Percentiles rank a stretch among this genome's conserved stretches.
Conservation (phyloP, 2,329 filamentous ascomycete species). For the Atkinsonella texensis region DNA sequence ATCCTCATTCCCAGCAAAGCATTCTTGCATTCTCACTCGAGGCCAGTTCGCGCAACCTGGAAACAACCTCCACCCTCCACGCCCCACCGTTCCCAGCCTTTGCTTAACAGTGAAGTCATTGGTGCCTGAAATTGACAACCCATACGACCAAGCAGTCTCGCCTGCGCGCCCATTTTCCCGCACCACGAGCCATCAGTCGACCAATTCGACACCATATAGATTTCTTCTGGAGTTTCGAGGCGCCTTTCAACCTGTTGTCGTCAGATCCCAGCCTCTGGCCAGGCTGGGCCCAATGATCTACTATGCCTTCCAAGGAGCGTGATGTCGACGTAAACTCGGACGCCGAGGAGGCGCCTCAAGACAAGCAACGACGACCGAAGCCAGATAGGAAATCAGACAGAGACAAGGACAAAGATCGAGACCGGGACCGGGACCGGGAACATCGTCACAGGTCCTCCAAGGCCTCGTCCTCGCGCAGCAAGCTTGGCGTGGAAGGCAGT, state of each 20-base stretch:
- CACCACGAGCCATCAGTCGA: neutral
- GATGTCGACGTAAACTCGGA: conserved; percentile 25
- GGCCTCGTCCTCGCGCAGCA: conserved; percentile 30
- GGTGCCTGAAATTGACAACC: neutral
- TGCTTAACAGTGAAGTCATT: conserved; percentile 2
- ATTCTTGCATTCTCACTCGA: neutral
- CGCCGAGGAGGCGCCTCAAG: conserved; percentile 25
- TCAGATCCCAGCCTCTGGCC: neutral
- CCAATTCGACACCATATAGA: neutral
- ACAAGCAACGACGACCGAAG: conserved; percentile 27
- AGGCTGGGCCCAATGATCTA: conserved; percentile 16
- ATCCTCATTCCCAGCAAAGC: neutral
- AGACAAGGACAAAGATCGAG: conserved; percentile 12
- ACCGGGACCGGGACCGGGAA: conserved; percentile 21
- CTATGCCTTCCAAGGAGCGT: conserved; percentile 30
- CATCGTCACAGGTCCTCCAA: conserved; percentile 28
- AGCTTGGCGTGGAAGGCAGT: conserved; percentile 26
- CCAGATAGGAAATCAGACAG: conserved; percentile 22
- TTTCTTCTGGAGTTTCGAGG: neutral
- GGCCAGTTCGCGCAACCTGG: neutral
- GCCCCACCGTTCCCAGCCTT: neutral
- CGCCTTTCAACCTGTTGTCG: neutral
- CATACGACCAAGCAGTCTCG: neutral
- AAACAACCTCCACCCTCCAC: neutral
- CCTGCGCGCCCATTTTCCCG: neutral